Evolutionary conservation across 2,329 filamentous ascomycete species (phyloP), one percentile per base, ranked within the genome.

Genomic region (Botrytis elliptica): DNA sequence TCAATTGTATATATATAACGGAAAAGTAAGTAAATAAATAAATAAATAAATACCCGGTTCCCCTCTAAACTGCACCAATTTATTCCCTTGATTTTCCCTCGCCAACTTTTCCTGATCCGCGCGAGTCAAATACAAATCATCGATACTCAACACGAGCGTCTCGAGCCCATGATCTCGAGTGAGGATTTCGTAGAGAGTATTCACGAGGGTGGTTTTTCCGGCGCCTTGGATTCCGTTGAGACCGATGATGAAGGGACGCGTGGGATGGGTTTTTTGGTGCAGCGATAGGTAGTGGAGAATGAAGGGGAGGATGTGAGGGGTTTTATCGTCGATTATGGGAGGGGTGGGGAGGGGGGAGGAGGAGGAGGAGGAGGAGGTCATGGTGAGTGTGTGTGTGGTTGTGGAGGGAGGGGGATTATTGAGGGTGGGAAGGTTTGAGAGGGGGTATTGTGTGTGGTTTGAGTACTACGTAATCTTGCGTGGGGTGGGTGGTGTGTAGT

Each of bases 151-250:
- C 14, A 90, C 88, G 63, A 88, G 83, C 3, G 88, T 88, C 60
- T 85, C 83, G 18, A 91, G 83, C 52, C 83, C 85, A 78, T 89
- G 84, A 33, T 85, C 82, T 20, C 84, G 83, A 49, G 84, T 83
- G 62, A 91, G 85, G n/a, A 84, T 87, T 6, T 82, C 78, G 75
- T 85, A 87, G 62, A 97, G 87, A 7, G 88, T 86, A 55, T 86
- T 86, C 55, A 95, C 94, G 79, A 97, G 88, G 20, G 95, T 97
- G 5, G 95, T 97, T 85, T 98, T 98, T 77, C 95, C 95, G 55
- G 93, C 92, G 75, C 95, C 95, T 84, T 98, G 95, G 42, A 97
- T 90, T 75, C 95, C 95, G 79, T 97, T 97, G 79, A 98, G 88
- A 65, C 94, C 95, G 76, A 98, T 87, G 81, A 97, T 89, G 82